A percentile compares a stretch with the other conserved stretches of the same genome.
These are phyloP conservation scores for Stagonosporopsis chrysanthemi DNA, from an alignment of 2,329 filamentous ascomycete species.

Conservation along the genomic window DNA sequence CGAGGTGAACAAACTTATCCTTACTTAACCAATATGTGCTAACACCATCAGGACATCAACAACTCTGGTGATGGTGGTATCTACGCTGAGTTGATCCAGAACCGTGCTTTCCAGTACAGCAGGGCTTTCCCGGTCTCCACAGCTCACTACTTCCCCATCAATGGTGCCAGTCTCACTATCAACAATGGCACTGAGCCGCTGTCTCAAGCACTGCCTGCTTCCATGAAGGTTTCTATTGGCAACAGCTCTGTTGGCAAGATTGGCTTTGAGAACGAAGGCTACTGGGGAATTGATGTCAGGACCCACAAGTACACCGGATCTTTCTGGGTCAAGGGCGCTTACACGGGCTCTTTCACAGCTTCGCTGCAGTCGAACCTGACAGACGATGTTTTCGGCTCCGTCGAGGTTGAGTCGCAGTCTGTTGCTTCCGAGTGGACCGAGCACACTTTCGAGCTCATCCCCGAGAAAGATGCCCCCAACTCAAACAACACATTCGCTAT, in stretches of 20 bases:
- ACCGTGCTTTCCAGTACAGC: conserved; percentile 71
- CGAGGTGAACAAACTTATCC: conserved; percentile 25
- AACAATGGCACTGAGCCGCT: conserved; percentile 52
- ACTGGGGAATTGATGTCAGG: conserved; percentile 61
- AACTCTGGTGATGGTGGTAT: conserved; percentile 76
- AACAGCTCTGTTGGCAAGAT: conserved; percentile 49
- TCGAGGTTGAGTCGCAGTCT: conserved; percentile 39
- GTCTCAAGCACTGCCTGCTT: conserved; percentile 55
- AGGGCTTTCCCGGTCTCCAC: conserved; percentile 33
- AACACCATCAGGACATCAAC: conserved; percentile 57
- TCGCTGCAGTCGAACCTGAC: conserved; percentile 52
- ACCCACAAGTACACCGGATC: conserved; percentile 59
- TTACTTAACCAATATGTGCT: not conserved
- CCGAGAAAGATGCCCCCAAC: conserved; percentile 51
- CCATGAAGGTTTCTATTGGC: conserved; percentile 51
- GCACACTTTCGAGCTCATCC: conserved; percentile 50
- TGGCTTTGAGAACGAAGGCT: conserved; percentile 60
- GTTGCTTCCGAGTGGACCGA: conserved; percentile 50
- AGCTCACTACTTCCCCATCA: conserved; percentile 44
- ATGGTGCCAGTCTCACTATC: conserved; percentile 46
- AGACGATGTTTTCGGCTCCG: conserved; percentile 51
- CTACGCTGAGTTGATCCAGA: conserved; percentile 74
- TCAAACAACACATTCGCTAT: conserved; percentile 61
- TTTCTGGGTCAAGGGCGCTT: conserved; percentile 56
- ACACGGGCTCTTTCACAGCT: conserved; percentile 49